Base-by-base conservation (phyloP, 192 early-diverging fungal genomes). In the Podila verticillata region DNA sequence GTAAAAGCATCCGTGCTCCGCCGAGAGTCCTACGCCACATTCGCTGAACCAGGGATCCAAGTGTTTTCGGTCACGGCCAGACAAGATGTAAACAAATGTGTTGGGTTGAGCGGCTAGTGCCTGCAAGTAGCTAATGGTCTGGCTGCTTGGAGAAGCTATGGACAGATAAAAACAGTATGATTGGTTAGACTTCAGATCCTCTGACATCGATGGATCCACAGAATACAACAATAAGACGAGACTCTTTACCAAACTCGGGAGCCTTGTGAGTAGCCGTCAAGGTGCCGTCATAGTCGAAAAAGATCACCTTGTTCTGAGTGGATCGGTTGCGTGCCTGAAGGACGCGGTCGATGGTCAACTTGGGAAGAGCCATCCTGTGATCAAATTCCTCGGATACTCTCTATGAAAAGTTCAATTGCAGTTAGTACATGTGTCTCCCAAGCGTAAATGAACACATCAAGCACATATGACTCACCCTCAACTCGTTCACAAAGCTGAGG, bases 281-380 rank as follows among this genome's bases (percentile, higher is more conserved):
- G n/a, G 97, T 99, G 49, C 97, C 97, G 74, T 99, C 98, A 83
- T 99, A 98, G 73, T 99, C 97, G 44, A 99, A 87, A 66, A 99
- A 82, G 35, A 99, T 82, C 30, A 99, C 88, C 65, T 93, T 90
- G 69, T 91, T 91, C 74, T 90, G 89, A 6, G 71, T 83, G 1
- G 95, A 90, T 15, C 64, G 63, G 49, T 69, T 86, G 73, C 89
- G 92, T 4, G 84, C 77, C 5, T 81, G 48, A 20, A 93, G 65
- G 17, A 93, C 89, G 8, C 83, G 65, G 31, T 87, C 74, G n/a
- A 82, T 60, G 15, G 84, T 72, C 59, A 96, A 81, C 63, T 87
- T 88, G 22, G 91, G 89, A 47, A 93, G 82, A 5, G 82, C 77
- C 78, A 89, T 91, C 24, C 86, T 88, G 34, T 87, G 87, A 70